phyloP scores from a whole-genome alignment of 2,329 filamentous ascomycete genomes.

The Neofusicoccum parvum region DNA sequence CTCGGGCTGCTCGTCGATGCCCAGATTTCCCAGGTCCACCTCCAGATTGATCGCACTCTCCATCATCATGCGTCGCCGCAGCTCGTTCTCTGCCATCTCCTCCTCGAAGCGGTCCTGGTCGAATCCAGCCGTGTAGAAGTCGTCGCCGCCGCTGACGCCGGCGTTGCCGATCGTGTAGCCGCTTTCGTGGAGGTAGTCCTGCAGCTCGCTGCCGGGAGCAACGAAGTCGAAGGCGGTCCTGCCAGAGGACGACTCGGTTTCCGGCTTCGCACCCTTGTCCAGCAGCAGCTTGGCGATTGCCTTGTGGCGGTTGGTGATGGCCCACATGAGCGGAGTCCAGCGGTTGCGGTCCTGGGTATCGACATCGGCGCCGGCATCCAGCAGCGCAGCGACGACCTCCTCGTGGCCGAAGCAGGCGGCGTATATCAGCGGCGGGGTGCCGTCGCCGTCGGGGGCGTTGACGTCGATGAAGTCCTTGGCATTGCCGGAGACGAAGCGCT shows the following conservation, averaged over 20 bases:
- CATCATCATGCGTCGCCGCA: slow-evolving; percentile 98
- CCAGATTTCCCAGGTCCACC: slow-evolving; percentile 92
- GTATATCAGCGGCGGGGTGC: slow-evolving; percentile 94
- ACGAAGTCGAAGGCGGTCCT: slow-evolving; percentile 96
- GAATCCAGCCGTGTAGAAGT: slow-evolving; percentile 93
- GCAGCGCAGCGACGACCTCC: slow-evolving; percentile 78
- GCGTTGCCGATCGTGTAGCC: slow-evolving; percentile 86
- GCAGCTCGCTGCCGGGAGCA: slow-evolving; percentile 93
- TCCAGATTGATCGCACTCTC: slow-evolving; percentile 96
- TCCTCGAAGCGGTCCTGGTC: slow-evolving; percentile 94
- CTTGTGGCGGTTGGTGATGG: slow-evolving; percentile 98
- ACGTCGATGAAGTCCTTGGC: slow-evolving; percentile 79
- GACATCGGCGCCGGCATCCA: slow-evolving; percentile 83
- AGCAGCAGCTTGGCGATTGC: slow-evolving; percentile 89
- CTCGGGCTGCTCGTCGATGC: slow-evolving; percentile 93
- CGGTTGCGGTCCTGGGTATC: slow-evolving; percentile 94
- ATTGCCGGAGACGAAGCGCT: slow-evolving; percentile 72
- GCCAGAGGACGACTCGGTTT: slow-evolving; percentile 91
- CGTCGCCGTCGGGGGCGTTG: slow-evolving; percentile 88
- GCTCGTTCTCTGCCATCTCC: slow-evolving; percentile 93
- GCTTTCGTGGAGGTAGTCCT: slow-evolving; percentile 90
- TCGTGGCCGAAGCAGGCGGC: slow-evolving; percentile 98
- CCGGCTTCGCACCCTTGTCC: slow-evolving; percentile 91
- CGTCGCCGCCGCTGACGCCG: slow-evolving; percentile 69
- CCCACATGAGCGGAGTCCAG: slow-evolving; percentile 99